Percentiles rank a stretch among this genome's conserved stretches.
Conservation (phyloP, 2,329 filamentous ascomycete species). For the Epichloe scottii region DNA sequence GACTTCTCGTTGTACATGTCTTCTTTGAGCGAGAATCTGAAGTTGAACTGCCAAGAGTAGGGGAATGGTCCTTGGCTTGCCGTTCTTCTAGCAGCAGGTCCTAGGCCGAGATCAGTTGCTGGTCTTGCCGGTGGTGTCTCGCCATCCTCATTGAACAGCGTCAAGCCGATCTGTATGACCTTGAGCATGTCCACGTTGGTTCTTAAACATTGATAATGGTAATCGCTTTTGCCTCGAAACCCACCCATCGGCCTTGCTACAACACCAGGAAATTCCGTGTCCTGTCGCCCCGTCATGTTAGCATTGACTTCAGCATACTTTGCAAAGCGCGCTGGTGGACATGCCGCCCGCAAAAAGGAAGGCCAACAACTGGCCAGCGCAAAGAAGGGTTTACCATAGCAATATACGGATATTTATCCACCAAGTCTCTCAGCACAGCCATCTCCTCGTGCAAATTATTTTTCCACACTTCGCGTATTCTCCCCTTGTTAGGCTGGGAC, state of each 20-base stretch:
- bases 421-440: conserved; percentile 65
- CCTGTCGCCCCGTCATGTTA: conserved; percentile 38
- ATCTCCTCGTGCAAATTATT: conserved; percentile 88
- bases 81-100: conserved; percentile 25
- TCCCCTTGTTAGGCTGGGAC: conserved; percentile 53
- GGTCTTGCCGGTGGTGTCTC: conserved; percentile 68
- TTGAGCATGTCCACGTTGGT: conserved; percentile 97
- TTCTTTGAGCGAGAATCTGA: conserved; percentile 83
- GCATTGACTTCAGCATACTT: not conserved
- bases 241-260: conserved; percentile 90
- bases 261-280: conserved; percentile 97
- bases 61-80: conserved; percentile 46
- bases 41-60: conserved; percentile 98
- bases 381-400: conserved; percentile 63
- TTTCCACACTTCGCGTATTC: conserved; percentile 95
- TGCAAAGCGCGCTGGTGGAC: not conserved
- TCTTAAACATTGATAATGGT: conserved; percentile 95
- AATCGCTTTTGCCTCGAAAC: conserved; percentile 91
- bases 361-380: not conserved
- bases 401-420: conserved; percentile 89
- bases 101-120: conserved; percentile 29
- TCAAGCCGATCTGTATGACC: conserved; percentile 93
- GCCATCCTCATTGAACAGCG: conserved; percentile 81
- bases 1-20: conserved; percentile 98
- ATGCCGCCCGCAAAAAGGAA: too few species aligned